Evolutionary conservation across 2,329 filamentous ascomycete species (phyloP), one percentile per base, ranked within the genome.

Genomic region (Fusarium musae): DNA sequence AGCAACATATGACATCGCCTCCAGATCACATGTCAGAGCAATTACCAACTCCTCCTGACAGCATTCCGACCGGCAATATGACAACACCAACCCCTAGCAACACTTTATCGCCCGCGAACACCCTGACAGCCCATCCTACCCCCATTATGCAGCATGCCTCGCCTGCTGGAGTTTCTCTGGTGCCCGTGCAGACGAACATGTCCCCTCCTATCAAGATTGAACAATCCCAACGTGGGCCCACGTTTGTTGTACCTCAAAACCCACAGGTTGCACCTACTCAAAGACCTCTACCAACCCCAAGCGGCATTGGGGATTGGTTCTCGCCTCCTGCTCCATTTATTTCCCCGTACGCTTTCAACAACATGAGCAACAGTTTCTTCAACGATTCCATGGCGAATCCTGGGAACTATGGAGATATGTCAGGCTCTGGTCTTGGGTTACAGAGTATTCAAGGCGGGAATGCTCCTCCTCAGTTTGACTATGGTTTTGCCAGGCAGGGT

Each of bases 401-500:
- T 4, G 75, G 75, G 50, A 75, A 72, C 46, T 82, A 79, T 56
- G 73, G 75, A 13, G 80, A 80, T 17, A 70, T 80, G 54, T 72
- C 80, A 13, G 72, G 77, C 30, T 69, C 75, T 13, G 78, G 79
- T 30, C 69, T 84, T 9, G 82, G 80, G 21, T 66, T 84, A 39
- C 80, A 82, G 57, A 78, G 77, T 44, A 68, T 81, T 21, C 69
- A 77, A 21, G 72, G 74, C 16, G 79, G 75, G 21, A 73, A 78
- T 52, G 68, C 74, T 7, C 60, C 66, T 11, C 64, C 72, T 19
- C 79, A 81, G 37, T 77, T 79, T 46, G 77, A 75, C 49, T 83
- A 80, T 67, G 78, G 81, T 6, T 81, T 83, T 32, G 88, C 88
- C 79, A 88, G 87, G 66, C 90, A 90, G 77, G 94, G 91, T 73